Conservation (phyloP, 202 grass and related monocot species). For the Bolboschoenoplectus hybrid region DNA sequence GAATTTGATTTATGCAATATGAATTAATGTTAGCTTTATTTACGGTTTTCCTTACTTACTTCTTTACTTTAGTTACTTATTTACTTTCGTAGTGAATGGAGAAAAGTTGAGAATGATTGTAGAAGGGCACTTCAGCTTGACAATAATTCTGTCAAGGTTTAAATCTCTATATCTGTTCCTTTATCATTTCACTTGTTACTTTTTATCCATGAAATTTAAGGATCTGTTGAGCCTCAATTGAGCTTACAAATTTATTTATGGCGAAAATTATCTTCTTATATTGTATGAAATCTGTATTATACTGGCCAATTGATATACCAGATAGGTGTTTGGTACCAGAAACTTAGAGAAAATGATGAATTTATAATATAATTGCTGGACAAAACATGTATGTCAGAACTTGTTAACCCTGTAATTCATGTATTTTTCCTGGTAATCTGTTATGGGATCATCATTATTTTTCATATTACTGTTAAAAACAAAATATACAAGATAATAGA, state of each 20-base stretch:
- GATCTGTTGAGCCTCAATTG: background rate
- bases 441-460: background rate
- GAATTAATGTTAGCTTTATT: slow-evolving; percentile 2
- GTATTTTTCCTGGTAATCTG: background rate
- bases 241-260: background rate
- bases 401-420: background rate
- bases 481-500: slow-evolving; percentile 1
- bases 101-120: slow-evolving; percentile 80
- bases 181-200: background rate
- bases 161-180: background rate
- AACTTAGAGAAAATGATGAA: no score
- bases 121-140: slow-evolving; percentile 75
- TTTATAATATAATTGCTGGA: background rate
- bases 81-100: slow-evolving; percentile 67
- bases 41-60: background rate
- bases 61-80: background rate
- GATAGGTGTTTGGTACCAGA: background rate
- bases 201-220: background rate
- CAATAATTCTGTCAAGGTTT: slow-evolving; percentile 85
- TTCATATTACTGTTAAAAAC: background rate
- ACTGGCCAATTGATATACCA: background rate
- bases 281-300: background rate
- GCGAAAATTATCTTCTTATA: background rate
- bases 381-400: background rate
- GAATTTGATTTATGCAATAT: slow-evolving; percentile 2